phyloP scores from a whole-genome alignment of 345 rosid genomes.

The Anastatica hierochuntica region DNA sequence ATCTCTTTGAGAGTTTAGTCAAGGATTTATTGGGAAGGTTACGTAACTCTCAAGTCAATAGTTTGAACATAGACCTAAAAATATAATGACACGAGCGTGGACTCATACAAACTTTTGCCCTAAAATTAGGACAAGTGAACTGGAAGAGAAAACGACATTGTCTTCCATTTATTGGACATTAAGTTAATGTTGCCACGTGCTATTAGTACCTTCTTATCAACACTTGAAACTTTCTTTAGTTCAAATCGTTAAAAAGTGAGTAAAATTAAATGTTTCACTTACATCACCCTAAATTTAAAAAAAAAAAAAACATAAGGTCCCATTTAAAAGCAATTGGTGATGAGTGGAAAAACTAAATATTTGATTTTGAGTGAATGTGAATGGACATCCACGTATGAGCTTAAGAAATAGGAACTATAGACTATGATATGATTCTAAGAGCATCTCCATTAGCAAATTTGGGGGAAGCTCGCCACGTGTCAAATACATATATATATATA shows the following conservation, averaged over 20 bases:
- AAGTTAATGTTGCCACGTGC: slow-evolving; percentile 24
- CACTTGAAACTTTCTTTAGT: slow-evolving; percentile 14
- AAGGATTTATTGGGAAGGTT: neutral
- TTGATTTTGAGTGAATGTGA: no score
- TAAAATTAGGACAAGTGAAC: slow-evolving; percentile 19
- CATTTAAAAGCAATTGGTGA: no score
- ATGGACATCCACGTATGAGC: no score
- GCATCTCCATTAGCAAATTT: no score
- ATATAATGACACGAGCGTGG: slow-evolving; percentile 16
- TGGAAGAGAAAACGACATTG: slow-evolving; percentile 26
- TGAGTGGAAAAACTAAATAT: no score
- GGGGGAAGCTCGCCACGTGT: no score
- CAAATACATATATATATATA: no score
- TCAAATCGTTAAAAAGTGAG: slow-evolving; percentile 8
- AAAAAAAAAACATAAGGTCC: no score
- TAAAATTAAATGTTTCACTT: neutral
- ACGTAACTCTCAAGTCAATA: slow-evolving; percentile 17
- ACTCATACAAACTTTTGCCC: slow-evolving; percentile 18
- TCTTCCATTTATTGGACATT: slow-evolving; percentile 22
- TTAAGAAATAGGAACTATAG: no score
- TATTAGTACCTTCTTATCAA: slow-evolving; percentile 22
- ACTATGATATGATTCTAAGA: no score
- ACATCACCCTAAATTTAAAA: no score
- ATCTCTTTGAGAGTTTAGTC: neutral
- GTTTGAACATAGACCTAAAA: neutral